A percentile compares a stretch with the other conserved stretches of the same genome.
phyloP scores from a whole-genome alignment of 768 basidiomycete genomes.

The Psilocybe cyanescens region DNA sequence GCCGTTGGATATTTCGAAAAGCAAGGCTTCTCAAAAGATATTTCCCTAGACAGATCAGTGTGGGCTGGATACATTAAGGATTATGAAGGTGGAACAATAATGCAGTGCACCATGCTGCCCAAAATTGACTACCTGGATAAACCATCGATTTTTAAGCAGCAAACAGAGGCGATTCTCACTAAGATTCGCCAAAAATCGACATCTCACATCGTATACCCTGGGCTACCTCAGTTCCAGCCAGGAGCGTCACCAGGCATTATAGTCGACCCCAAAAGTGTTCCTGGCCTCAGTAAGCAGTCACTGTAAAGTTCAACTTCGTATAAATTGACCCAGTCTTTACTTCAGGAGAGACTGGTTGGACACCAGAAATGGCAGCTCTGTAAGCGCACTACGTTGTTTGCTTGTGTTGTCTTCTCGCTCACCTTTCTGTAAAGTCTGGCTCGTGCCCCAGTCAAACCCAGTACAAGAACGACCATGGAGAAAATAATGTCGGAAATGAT shows the following conservation, averaged over 20 bases:
- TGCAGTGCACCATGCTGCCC: slow-evolving; percentile 96
- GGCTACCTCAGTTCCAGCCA: slow-evolving; percentile 75
- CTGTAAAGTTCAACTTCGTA: too few relatives aligned
- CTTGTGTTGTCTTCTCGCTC: not conserved
- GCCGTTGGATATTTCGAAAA: slow-evolving; percentile 99
- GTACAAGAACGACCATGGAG: slow-evolving; percentile 77
- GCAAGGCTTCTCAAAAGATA: slow-evolving; percentile 98
- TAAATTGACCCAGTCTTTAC: not conserved
- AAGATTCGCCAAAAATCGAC: slow-evolving; percentile 88
- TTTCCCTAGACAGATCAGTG: slow-evolving; percentile 83
- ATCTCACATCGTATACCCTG: slow-evolving; percentile 85
- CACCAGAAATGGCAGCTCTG: slow-evolving; percentile 76
- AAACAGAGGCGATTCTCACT: slow-evolving; percentile 86
- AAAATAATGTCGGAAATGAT: slow-evolving; percentile 49
- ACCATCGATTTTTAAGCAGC: slow-evolving; percentile 69
- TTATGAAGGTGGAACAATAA: slow-evolving; percentile 98
- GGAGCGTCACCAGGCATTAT: slow-evolving; percentile 52
- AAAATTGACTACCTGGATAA: slow-evolving; percentile 91
- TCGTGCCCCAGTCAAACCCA: slow-evolving; percentile 33
- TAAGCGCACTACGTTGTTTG: slow-evolving; percentile 36
- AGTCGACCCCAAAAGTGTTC: slow-evolving; percentile 79
- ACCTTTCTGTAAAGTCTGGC: slow-evolving; percentile 29
- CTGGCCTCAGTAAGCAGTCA: slow-evolving; percentile 73
- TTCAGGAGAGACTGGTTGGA: slow-evolving; percentile 92
- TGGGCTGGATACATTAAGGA: slow-evolving; percentile 99